Percentiles rank a stretch among this genome's conserved stretches.
Conservation (phyloP, 1,284 basidiomycete species). For the Boletus sp. region DNA sequence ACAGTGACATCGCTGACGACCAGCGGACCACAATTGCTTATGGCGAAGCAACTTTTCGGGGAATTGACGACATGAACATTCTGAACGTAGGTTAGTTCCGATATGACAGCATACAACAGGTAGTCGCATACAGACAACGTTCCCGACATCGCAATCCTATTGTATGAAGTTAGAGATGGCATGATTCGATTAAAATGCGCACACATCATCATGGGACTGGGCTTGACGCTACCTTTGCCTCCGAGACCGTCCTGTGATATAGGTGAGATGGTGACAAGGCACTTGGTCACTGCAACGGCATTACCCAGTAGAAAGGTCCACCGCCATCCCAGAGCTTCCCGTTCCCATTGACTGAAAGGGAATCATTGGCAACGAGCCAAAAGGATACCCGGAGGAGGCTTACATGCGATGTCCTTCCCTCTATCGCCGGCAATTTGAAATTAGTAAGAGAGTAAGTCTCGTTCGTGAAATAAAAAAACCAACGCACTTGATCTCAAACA, state of each 20-base stretch:
- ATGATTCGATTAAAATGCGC: not conserved
- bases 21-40: conserved; percentile 33
- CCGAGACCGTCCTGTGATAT: conserved; percentile 43
- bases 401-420: conserved; percentile 39
- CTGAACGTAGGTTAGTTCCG: conserved; percentile 13
- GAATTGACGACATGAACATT: conserved; percentile 45
- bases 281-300: not conserved
- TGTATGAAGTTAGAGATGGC: not conserved
- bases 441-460: not conserved
- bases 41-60: conserved; percentile 37
- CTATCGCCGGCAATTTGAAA: conserved; percentile 21
- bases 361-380: not conserved
- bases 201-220: conserved; percentile 49
- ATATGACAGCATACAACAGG: not conserved
- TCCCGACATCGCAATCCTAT: conserved; percentile 27
- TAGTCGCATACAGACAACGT: conserved; percentile 20
- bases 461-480: not conserved
- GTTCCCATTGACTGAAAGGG: conserved; percentile 43
- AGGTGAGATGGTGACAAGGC: not conserved
- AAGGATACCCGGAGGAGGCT: conserved; percentile 9
- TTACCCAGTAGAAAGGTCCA: conserved; percentile 42
- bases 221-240: conserved; percentile 39
- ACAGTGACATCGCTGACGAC: conserved; percentile 37
- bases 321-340: conserved; percentile 44
- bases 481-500: conserved; percentile 30